Evolutionary conservation across 495 filamentous ascomycete genomes (phyloP), one percentile per base, ranked within the genome.

Genomic region (Cairneyella variabilis): DNA sequence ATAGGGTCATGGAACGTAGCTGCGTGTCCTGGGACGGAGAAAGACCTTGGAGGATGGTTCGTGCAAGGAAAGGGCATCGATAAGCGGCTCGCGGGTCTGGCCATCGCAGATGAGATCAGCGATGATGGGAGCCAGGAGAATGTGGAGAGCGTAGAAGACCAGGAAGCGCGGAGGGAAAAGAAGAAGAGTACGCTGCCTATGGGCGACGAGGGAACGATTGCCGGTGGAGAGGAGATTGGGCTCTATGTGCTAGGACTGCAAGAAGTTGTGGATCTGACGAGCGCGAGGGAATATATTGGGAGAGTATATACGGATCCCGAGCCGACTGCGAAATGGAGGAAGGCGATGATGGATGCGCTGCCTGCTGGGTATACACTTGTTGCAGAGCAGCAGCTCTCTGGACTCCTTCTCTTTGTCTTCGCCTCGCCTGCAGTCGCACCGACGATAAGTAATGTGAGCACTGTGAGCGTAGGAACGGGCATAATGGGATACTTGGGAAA

Each of bases 1-100:
- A 74, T 97, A 20, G 93, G 91, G 4, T 84, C 86, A 1, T 99
- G 95, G 95, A 99, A 99, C 69, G 89, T 97, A 23, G 95, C 90
- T 7, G 83, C 86, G 1, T 79, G 85, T 51, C 77, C 84, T 34
- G 88, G 85, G 27, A 91, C 89, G 1, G 91, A 95, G 66, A 85
- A 87, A 56, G 91, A 96, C 66, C 71, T 97, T 7, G 86, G 80
- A 1, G 82, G 77, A 25, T 97, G 91, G 91, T 95, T 96, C 63
- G 76, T 91, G 16, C 74, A 85, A 3, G 86, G 85, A 3, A 80
- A 88, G 59, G 90, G 86, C 5, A 62, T 91, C 2, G 77, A 82
- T 54, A 74, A 83, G 32, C 68, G 69, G 11, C 63, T 91, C 11
- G 76, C 78, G 0, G 78, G 77, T 5, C 56, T 82, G 39, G 64